These are phyloP conservation scores for Cicer judaicum DNA, from an alignment of 306 rosid genomes.

Conservation along the genomic window DNA sequence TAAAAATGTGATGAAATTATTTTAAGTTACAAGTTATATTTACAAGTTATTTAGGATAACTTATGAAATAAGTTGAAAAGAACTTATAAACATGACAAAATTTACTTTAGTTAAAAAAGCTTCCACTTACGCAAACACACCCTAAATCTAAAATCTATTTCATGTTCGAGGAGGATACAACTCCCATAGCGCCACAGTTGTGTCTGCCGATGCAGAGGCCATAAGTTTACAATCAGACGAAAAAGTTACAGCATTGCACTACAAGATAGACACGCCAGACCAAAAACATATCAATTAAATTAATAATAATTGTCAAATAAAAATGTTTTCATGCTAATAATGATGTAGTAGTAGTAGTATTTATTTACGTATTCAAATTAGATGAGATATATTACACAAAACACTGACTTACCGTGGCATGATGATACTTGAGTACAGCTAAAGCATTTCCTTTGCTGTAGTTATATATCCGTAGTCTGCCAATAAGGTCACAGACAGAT, in stretches of 20 bases:
- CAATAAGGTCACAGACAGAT: conserved; percentile 42
- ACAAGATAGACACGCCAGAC: conserved; percentile 32
- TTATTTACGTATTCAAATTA: conserved; percentile 13
- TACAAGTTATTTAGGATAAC: background rate
- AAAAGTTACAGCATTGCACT: conserved; percentile 87
- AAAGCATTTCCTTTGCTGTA: conserved; percentile 83
- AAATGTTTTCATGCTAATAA: conserved; percentile 8
- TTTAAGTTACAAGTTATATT: background rate
- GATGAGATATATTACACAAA: conserved; percentile 38
- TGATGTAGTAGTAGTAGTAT: background rate
- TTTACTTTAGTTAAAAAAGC: background rate
- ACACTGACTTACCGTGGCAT: conserved; percentile 63
- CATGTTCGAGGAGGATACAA: conserved; percentile 78
- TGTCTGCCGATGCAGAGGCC: conserved; percentile 95
- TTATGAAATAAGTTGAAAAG: background rate
- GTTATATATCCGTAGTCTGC: conserved; percentile 82
- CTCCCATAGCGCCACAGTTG: conserved; percentile 89
- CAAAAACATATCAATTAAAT: conserved; percentile 25
- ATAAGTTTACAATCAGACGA: conserved; percentile 72
- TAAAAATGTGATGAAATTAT: background rate
- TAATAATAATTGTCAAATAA: background rate
- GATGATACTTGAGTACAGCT: conserved; percentile 90
- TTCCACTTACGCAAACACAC: background rate
- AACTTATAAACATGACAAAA: background rate
- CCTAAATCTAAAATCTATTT: conserved; percentile 31